These are phyloP conservation scores for Leucoagaricus sp. DNA, from an alignment of 1,284 basidiomycete species.

Conservation along the genomic window DNA sequence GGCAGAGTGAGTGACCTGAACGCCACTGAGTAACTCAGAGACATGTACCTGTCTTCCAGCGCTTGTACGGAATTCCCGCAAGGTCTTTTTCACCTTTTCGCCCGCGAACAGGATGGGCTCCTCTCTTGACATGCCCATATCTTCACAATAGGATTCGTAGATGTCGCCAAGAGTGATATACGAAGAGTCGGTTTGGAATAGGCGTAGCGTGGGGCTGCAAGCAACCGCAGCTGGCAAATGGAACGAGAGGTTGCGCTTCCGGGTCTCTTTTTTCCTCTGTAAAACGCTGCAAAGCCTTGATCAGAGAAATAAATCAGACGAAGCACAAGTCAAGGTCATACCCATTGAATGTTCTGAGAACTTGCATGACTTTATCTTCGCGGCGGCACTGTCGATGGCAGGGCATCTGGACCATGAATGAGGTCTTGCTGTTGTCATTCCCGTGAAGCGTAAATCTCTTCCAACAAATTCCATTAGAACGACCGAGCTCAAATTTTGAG, in stretches of 20 bases:
- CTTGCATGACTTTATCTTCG: slow-evolving; percentile 92
- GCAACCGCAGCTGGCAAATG: slow-evolving; percentile 89
- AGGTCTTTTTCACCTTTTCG: slow-evolving; percentile 78
- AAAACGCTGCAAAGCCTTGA: slow-evolving; percentile 59
- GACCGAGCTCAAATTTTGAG: slow-evolving; percentile 88
- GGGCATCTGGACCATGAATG: slow-evolving; percentile 92
- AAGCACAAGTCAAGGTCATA: slow-evolving; percentile 37
- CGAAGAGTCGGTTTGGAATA: slow-evolving; percentile 91
- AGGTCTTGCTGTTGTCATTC: slow-evolving; percentile 87
- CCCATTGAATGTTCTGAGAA: slow-evolving; percentile 94
- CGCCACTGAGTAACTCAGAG: not conserved
- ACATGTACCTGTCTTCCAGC: slow-evolving; percentile 50
- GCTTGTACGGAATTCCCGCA: slow-evolving; percentile 59
- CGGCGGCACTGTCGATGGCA: slow-evolving; percentile 86
- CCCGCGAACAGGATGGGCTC: slow-evolving; percentile 86
- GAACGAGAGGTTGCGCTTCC: slow-evolving; percentile 92
- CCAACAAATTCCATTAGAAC: slow-evolving; percentile 86
- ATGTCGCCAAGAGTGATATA: slow-evolving; percentile 94
- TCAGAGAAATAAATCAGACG: slow-evolving; percentile 13
- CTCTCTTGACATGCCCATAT: slow-evolving; percentile 80
- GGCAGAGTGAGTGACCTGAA: slow-evolving; percentile 5
- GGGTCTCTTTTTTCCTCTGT: slow-evolving; percentile 87
- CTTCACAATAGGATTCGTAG: slow-evolving; percentile 88
- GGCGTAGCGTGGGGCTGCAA: slow-evolving; percentile 81
- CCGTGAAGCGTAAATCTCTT: slow-evolving; percentile 91